Conservation (phyloP, 495 filamentous ascomycete species). For the Penicillium egyptiacum region DNA sequence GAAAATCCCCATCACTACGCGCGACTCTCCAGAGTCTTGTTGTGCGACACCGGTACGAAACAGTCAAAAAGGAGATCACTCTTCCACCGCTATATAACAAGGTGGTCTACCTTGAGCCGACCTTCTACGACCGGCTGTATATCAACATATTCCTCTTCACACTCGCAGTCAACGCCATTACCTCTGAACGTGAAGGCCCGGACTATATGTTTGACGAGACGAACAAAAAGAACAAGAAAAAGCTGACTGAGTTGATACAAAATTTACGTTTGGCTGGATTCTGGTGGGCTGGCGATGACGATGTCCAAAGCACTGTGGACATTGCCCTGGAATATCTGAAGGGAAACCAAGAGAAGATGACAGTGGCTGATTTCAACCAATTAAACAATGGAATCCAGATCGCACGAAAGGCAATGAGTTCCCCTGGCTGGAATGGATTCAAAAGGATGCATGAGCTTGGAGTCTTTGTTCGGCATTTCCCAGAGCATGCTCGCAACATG, state of each 20-base stretch:
- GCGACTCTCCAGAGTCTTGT: slow-evolving; percentile 73
- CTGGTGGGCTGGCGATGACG: slow-evolving; percentile 79
- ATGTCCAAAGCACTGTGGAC: slow-evolving; percentile 62
- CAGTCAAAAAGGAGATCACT: slow-evolving; percentile 61
- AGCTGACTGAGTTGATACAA: slow-evolving; percentile 63
- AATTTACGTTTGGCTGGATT: slow-evolving; percentile 88
- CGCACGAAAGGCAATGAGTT: slow-evolving; percentile 58
- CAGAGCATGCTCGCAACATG: slow-evolving; percentile 45
- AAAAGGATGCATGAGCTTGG: slow-evolving; percentile 75
- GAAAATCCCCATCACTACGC: slow-evolving; percentile 62
- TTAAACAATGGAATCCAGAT: slow-evolving; percentile 63
- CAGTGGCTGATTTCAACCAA: slow-evolving; percentile 55
- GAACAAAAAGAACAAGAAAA: slow-evolving; percentile 60
- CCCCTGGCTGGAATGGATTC: slow-evolving; percentile 62
- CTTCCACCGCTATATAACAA: slow-evolving; percentile 72
- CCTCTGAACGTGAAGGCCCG: slow-evolving; percentile 76
- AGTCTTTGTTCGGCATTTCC: slow-evolving; percentile 64
- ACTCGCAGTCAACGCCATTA: slow-evolving; percentile 81
- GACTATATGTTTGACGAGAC: slow-evolving; percentile 87
- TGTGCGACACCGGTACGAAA: slow-evolving; percentile 72
- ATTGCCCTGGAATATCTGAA: slow-evolving; percentile 64
- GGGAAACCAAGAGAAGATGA: slow-evolving; percentile 52
- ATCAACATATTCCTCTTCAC: slow-evolving; percentile 82
- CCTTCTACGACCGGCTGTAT: slow-evolving; percentile 77
- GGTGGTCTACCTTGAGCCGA: slow-evolving; percentile 73